Conservation (phyloP, 139 green algal genomes). For the Micractinium conductrix region DNA sequence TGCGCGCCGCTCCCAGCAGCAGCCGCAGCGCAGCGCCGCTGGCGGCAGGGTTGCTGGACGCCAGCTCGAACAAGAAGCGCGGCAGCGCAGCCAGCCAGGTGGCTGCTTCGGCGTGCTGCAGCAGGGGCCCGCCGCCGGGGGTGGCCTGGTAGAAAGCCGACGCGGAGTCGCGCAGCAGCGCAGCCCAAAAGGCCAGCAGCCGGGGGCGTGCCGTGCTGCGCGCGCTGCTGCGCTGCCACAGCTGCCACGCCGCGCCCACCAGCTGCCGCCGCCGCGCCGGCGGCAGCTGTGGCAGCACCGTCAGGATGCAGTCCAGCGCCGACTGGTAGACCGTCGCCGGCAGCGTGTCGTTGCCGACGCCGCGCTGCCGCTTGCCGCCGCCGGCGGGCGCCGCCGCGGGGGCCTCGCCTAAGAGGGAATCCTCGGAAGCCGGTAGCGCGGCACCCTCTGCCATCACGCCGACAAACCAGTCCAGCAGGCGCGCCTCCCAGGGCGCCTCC, state of each 20-base stretch:
- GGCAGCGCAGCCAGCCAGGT: conserved; percentile 46
- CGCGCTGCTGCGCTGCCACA: conserved; percentile 12
- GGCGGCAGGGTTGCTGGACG: not conserved
- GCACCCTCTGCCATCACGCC: conserved; percentile 19
- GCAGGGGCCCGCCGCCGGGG: conserved; percentile 26
- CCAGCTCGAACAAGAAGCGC: conserved; percentile 48
- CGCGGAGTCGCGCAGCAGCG: conserved; percentile 8
- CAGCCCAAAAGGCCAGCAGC: conserved; percentile 22
- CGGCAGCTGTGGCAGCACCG: conserved; percentile 25
- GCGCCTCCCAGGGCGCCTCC: conserved; percentile 19
- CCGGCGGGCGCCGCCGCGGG: not conserved
- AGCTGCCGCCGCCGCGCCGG: conserved; percentile 7
- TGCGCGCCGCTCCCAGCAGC: conserved; percentile 41
- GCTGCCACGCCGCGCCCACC: conserved; percentile 18
- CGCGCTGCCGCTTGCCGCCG: not conserved
- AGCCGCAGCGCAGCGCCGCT: conserved; percentile 32
- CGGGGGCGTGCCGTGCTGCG: not conserved
- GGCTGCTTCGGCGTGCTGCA: conserved; percentile 27
- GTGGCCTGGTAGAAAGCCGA: conserved; percentile 7
- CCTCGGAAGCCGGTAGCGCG: conserved; percentile 20
- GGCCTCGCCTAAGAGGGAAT: not conserved
- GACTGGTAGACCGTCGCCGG: conserved; percentile 30
- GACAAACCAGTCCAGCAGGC: conserved; percentile 39
- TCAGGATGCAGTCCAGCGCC: conserved; percentile 2
- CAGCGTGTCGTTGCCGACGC: not conserved